Percentiles rank a stretch among this genome's conserved stretches.
phyloP scores from a whole-genome alignment of 2,329 filamentous ascomycete species.

The Hypoxylon rubiginosum region DNA sequence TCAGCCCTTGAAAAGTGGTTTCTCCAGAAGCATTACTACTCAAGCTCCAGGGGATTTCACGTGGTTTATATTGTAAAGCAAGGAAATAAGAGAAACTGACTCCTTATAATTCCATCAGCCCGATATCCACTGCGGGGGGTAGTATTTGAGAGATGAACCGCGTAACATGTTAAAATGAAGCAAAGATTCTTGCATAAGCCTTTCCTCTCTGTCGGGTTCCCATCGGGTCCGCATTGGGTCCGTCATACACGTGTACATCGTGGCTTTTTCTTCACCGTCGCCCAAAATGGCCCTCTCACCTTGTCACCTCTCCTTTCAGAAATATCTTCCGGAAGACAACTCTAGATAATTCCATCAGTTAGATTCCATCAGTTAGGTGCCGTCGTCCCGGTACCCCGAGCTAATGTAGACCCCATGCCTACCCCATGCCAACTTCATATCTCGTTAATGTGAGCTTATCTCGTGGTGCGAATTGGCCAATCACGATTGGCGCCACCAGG shows the following conservation, averaged over 20 bases:
- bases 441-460: conserved; percentile 27
- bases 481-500: conserved; percentile 7
- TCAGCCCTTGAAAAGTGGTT: neutral
- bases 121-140: neutral
- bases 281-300: neutral
- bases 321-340: neutral
- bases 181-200: neutral
- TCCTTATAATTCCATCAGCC: too few relatives aligned
- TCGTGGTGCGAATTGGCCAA: conserved; percentile 7
- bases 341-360: neutral
- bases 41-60: too few relatives aligned
- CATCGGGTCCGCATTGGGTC: conserved; percentile 2
- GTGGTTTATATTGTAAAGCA: too few relatives aligned
- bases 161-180: neutral
- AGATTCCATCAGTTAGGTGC: conserved; percentile 16
- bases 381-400: conserved; percentile 3
- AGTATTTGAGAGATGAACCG: neutral
- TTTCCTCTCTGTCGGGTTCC: neutral
- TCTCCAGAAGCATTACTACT: too few relatives aligned
- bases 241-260: neutral
- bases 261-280: neutral
- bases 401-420: neutral
- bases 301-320: neutral
- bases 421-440: too few relatives aligned
- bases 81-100: too few relatives aligned